These are phyloP conservation scores for Macadamia tetraphylla DNA, from an alignment of 164 flowering plant species.

Conservation along the genomic window DNA sequence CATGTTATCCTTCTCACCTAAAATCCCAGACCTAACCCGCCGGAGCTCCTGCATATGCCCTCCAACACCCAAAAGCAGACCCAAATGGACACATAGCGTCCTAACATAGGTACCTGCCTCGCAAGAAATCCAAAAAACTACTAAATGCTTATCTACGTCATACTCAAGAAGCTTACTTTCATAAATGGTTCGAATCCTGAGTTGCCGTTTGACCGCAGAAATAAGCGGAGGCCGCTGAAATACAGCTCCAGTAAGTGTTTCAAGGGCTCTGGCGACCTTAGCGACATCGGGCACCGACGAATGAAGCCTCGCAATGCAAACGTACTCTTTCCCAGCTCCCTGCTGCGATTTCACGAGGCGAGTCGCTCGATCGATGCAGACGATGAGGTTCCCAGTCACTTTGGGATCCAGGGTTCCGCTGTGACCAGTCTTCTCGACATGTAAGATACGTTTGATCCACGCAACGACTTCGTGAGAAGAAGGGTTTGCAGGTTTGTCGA, in stretches of 20 bases:
- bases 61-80: constrained; percentile 67
- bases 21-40: constrained; percentile 66
- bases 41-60: constrained; percentile 82
- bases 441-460: constrained; percentile 3
- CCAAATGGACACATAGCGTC: constrained; percentile 77
- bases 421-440: constrained; percentile 2
- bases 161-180: constrained; percentile 8
- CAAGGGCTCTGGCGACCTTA: constrained; percentile 2
- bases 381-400: constrained; percentile 3
- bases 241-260: constrained; percentile 2
- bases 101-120: constrained; percentile 84
- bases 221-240: constrained; percentile 4
- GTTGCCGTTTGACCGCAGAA: constrained; percentile 2
- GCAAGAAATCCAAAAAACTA: constrained; percentile 79
- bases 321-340: constrained; percentile 7
- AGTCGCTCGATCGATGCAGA: constrained; percentile 3
- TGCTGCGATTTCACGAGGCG: constrained; percentile 6
- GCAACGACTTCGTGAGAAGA: constrained; percentile 6
- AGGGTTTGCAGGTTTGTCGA: constrained; percentile 4
- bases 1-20: constrained; percentile 81
- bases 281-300: constrained; percentile 6
- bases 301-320: constrained; percentile 2
- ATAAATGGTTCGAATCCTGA: constrained; percentile 1
- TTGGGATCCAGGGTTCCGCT: constrained; percentile 6
- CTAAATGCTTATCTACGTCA: constrained; percentile 17